A percentile compares a stretch with the other conserved stretches of the same genome.
phyloP scores from a whole-genome alignment of 1,284 basidiomycete species.

The Cryptococcus amylolentus region DNA sequence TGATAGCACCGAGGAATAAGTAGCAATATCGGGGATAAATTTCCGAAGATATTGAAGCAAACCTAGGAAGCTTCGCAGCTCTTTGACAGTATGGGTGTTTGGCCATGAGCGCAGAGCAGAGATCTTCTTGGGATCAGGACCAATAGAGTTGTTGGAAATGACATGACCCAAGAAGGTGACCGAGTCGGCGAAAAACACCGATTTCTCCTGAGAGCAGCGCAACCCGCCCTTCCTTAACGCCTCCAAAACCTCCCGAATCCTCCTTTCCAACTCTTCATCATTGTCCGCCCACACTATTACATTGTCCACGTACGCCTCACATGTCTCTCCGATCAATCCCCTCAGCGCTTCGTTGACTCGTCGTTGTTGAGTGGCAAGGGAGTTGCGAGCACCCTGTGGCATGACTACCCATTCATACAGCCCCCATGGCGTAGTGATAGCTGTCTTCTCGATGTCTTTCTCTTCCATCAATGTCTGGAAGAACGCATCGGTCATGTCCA shows the following conservation, averaged over 20 bases:
- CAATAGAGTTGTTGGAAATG: neutral
- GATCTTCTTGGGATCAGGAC: neutral
- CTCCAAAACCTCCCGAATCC: neutral
- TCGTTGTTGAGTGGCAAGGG: neutral
- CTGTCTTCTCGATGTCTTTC: neutral
- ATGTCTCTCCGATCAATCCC: neutral
- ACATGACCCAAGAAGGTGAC: neutral
- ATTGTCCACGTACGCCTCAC: constrained; percentile 2
- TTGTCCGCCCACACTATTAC: neutral
- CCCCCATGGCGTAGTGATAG: neutral
- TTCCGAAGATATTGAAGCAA: neutral
- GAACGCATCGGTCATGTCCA: neutral
- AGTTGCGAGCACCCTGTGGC: neutral
- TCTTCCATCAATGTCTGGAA: constrained; percentile 2
- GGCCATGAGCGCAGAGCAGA: neutral
- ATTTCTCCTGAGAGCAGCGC: neutral
- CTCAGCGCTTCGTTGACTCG: neutral
- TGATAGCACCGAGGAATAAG: neutral
- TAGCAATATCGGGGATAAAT: neutral
- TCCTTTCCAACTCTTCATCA: neutral
- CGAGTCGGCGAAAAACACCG: neutral
- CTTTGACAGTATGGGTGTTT: neutral
- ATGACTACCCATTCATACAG: constrained; percentile 2
- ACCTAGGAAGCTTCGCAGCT: neutral
- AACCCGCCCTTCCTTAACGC: neutral